Percentiles rank a stretch among this genome's conserved stretches.
Evolutionary conservation across 257 asterid species (phyloP).

Genomic region (Solanum clarkiae): DNA sequence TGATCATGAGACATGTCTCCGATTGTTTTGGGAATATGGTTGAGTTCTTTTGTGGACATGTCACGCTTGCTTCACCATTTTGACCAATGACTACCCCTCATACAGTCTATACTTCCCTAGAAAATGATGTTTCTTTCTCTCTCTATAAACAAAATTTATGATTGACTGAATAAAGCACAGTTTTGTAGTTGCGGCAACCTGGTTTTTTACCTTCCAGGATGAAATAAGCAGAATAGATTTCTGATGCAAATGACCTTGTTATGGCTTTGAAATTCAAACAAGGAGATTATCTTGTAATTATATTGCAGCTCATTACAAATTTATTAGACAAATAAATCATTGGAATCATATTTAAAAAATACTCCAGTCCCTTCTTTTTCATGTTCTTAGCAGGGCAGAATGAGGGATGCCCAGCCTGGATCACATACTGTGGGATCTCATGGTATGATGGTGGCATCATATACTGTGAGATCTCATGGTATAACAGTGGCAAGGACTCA

Average conservation of each 20-base stretch:
- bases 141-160: neutral
- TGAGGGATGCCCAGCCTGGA: conserved; percentile 43
- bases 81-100: neutral
- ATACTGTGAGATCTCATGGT: conserved; percentile 79
- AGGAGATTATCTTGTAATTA: neutral
- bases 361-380: neutral
- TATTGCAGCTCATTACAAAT: neutral
- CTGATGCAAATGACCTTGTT: neutral
- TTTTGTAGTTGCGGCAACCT: neutral
- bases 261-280: neutral
- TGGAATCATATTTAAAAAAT: neutral
- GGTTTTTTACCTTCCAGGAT: neutral
- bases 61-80: neutral
- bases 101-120: neutral
- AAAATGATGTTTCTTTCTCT: neutral
- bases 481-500: conserved; percentile 50
- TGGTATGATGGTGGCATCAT: conserved; percentile 52
- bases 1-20: neutral
- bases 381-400: conserved; percentile 32
- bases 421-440: conserved; percentile 66
- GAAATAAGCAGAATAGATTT: neutral
- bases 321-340: neutral
- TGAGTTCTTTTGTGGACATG: neutral
- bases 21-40: neutral
- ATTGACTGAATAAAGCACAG: neutral